phyloP scores from a whole-genome alignment of 331 rosid genomes.

The Rosa hybrid region DNA sequence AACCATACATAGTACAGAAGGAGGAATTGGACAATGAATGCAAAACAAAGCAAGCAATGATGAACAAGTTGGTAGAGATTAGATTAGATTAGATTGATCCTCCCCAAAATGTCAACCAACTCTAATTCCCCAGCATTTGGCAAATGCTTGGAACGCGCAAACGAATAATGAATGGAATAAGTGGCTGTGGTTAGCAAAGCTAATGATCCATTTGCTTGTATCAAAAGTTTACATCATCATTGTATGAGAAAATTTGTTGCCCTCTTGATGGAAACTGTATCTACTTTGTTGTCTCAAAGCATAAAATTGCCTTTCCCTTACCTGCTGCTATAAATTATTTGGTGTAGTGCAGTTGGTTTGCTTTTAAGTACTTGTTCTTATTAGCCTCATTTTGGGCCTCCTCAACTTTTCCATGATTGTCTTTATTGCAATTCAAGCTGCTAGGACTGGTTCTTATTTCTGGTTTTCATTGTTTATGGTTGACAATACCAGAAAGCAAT shows the following conservation, averaged over 20 bases:
- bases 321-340: slow-evolving; percentile 22
- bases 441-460: not conserved
- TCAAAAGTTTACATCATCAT: not conserved
- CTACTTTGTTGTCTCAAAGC: not conserved
- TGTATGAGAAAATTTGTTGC: not conserved
- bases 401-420: slow-evolving; percentile 21
- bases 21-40: too few relatives aligned
- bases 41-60: too few relatives aligned
- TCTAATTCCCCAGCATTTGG: too few relatives aligned
- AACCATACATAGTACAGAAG: not conserved
- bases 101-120: too few relatives aligned
- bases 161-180: too few relatives aligned
- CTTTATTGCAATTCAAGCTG: slow-evolving; percentile 3
- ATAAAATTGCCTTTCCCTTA: not conserved
- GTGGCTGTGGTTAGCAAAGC: not conserved
- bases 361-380: slow-evolving; percentile 12
- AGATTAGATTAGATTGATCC: too few relatives aligned
- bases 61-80: too few relatives aligned
- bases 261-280: not conserved
- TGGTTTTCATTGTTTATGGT: not conserved
- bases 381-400: not conserved
- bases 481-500: not conserved
- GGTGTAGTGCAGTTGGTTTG: slow-evolving; percentile 5
- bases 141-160: too few relatives aligned
- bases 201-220: not conserved